Evolutionary conservation across 2,329 filamentous ascomycete species (phyloP).

Genomic region (Tricladium varicosporioides): DNA sequence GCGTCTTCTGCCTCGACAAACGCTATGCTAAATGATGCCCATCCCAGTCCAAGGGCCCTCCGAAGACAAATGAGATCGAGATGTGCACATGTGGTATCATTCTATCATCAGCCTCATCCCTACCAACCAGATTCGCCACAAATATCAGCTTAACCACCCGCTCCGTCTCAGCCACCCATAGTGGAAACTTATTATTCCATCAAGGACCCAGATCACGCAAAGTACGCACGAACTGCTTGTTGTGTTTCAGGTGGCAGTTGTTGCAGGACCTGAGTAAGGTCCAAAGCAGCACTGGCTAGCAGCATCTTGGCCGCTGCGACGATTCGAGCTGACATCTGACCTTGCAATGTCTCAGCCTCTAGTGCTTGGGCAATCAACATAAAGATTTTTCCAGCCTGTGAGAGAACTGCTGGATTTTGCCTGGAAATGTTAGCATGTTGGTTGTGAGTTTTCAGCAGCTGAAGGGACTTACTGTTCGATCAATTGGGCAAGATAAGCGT

Average conservation of each 20-base stretch:
- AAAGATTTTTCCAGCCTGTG: slow-evolving; percentile 79
- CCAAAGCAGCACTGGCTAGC: slow-evolving; percentile 69
- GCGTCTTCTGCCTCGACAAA: neutral
- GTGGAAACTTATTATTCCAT: neutral
- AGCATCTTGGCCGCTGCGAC: slow-evolving; percentile 76
- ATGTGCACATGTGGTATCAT: slow-evolving; percentile 29
- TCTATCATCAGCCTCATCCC: slow-evolving; percentile 13
- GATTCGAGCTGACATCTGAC: slow-evolving; percentile 75
- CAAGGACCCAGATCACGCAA: slow-evolving; percentile 50
- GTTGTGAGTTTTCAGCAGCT: neutral
- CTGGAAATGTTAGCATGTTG: slow-evolving; percentile 48
- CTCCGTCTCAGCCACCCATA: no score
- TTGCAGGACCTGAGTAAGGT: slow-evolving; percentile 72
- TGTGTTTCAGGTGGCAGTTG: slow-evolving; percentile 79
- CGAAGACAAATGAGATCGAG: slow-evolving; percentile 11
- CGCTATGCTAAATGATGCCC: slow-evolving; percentile 19
- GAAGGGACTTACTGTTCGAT: slow-evolving; percentile 80
- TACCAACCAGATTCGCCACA: slow-evolving; percentile 8
- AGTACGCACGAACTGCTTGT: slow-evolving; percentile 74
- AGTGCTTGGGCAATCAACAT: slow-evolving; percentile 83
- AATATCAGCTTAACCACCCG: slow-evolving; percentile 2
- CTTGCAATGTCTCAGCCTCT: slow-evolving; percentile 85
- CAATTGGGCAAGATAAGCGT: slow-evolving; percentile 84
- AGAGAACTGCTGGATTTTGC: slow-evolving; percentile 78
- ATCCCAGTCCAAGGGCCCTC: slow-evolving; percentile 4